Evolutionary conservation across 2,329 filamentous ascomycete species (phyloP), one percentile per base, ranked within the genome.

Genomic region (Cercospora citrullina): DNA sequence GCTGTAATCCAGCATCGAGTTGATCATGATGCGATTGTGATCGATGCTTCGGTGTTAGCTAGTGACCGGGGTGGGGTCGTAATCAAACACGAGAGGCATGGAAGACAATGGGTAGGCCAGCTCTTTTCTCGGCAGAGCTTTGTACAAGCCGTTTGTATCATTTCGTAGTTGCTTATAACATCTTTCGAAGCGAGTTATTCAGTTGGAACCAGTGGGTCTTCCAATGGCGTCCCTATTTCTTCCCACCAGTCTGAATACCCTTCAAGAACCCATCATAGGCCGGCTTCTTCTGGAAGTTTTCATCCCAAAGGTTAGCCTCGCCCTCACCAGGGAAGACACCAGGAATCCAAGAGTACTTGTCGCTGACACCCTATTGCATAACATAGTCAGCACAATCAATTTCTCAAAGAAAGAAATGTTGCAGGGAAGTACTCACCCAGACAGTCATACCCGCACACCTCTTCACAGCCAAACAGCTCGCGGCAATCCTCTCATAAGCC

Each of bases 221-320:
- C 36, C 5, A n/a, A 16, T 2, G 0, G 14, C 0, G 3, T 16
- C 36, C 36, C 3, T 3, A 39, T 6, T 53, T 42, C 31, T 31
- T 53, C 21, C 65, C 65, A 21, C 51, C 58, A 12, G 45, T 63
- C 23, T 63, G 18, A 21, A 63, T 67, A 1, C 60, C 65, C 5
- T 62, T 45, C 65, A 69, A 48, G 26, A 67, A 62, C 9, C 62
- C 65, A 66, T 68, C 60, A 33, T 76, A 73, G 68, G 83, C 84
- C 14, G 81, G 82, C 23, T 81, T 80, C 78, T 85, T 85, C 78
- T 81, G 84, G 60, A 75, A 71, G 60, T 83, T 79, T 53, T 79
- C 78, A 70, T 84, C 81, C 82, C 81, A 85, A 3, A 83, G 77
- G 61, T 72, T 72, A 18, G 80, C 79, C 64, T 79, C 73, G 0